Conservation (phyloP, 2,329 filamentous ascomycete genomes). For the Biscogniauxia marginata region DNA sequence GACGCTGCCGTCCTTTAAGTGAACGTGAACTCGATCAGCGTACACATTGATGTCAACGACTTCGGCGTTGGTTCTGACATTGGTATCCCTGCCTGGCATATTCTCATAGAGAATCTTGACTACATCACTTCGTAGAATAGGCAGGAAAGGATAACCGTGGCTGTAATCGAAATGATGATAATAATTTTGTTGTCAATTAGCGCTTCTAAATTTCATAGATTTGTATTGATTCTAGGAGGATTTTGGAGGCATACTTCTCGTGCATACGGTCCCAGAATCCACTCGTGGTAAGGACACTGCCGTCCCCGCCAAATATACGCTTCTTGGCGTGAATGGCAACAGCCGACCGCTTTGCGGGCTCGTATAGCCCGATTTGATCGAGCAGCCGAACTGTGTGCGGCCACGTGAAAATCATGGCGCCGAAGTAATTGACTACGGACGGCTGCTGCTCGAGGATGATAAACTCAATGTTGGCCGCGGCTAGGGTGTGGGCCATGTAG, state of each 20-base stretch:
- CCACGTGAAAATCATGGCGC: constrained; percentile 29
- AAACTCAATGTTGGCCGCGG: constrained; percentile 31
- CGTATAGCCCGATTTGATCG: constrained; percentile 31
- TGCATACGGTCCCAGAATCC: no score
- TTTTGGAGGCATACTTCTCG: no score
- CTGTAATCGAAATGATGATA: no score
- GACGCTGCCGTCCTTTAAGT: constrained; percentile 6
- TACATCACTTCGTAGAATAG: neutral
- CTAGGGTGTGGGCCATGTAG: constrained; percentile 21
- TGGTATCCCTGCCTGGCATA: neutral
- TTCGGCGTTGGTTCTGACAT: neutral
- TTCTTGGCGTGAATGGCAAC: constrained; percentile 6
- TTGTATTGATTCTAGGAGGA: no score
- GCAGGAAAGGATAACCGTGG: constrained; percentile 1
- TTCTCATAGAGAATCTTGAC: constrained; percentile 2
- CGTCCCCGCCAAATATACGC: no score
- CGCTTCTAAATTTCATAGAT: no score
- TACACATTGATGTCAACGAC: constrained; percentile 2
- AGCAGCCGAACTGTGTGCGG: constrained; percentile 29
- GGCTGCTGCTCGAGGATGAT: constrained; percentile 32
- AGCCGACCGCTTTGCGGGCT: constrained; percentile 1
- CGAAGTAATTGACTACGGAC: constrained; percentile 25
- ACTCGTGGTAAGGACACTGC: no score
- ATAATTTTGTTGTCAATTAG: no score
- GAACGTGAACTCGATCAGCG: constrained; percentile 5